Percentiles rank a stretch among this genome's conserved stretches.
phyloP scores from a whole-genome alignment of 495 filamentous ascomycete species.

The Astrothelium subdiscretum region DNA sequence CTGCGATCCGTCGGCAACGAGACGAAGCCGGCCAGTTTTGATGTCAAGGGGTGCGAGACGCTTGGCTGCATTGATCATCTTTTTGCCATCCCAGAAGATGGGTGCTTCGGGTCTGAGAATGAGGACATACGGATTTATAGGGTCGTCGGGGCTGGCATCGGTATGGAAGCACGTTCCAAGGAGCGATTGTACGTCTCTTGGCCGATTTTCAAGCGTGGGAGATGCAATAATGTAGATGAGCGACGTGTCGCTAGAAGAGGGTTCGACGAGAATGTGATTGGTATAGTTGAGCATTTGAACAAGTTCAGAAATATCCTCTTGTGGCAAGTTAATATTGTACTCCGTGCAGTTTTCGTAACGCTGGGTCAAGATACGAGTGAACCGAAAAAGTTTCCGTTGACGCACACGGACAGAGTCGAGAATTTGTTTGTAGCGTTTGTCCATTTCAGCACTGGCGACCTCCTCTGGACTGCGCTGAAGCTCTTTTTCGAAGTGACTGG shows the following conservation, averaged over 20 bases:
- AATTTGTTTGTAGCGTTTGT: conserved; percentile 89
- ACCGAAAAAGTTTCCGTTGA: conserved; percentile 77
- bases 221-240: conserved; percentile 73
- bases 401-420: conserved; percentile 91
- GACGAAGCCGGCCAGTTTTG: conserved; percentile 72
- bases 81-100: conserved; percentile 71
- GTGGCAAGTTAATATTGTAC: conserved; percentile 65
- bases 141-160: conserved; percentile 57
- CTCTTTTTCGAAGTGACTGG: conserved; percentile 83
- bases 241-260: conserved; percentile 42
- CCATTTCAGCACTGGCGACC: conserved; percentile 67
- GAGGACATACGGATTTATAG: conserved; percentile 65
- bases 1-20: conserved; percentile 82
- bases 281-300: conserved; percentile 72
- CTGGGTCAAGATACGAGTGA: conserved; percentile 76
- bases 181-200: conserved; percentile 70
- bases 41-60: conserved; percentile 73
- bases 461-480: conserved; percentile 72
- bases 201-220: conserved; percentile 59
- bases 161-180: conserved; percentile 81
- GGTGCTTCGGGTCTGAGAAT: conserved; percentile 72
- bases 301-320: conserved; percentile 55
- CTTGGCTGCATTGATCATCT: conserved; percentile 50
- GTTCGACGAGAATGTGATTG: conserved; percentile 75
- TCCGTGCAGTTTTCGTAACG: conserved; percentile 94